Evolutionary conservation across 2,329 filamentous ascomycete species (phyloP), one percentile per base, ranked within the genome.

Genomic region (Mariannaea elegans): DNA sequence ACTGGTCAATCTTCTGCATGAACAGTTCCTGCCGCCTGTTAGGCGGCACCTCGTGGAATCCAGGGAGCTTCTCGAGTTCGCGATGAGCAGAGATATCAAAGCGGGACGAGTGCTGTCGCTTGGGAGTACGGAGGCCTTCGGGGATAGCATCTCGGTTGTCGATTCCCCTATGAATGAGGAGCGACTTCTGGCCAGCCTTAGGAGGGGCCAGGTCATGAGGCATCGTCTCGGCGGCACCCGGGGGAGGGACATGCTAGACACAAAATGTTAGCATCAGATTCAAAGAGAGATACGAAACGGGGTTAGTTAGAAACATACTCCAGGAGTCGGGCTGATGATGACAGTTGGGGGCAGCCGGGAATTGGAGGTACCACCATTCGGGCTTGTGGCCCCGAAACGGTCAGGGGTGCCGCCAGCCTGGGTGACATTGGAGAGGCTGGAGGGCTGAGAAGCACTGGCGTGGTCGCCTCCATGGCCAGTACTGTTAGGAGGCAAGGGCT

Each of bases 1-100:
- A 99, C 77, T 99, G 95, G 72, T 98, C 95, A 70, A 99, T 95
- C 84, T 99, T 99, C 75, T 98, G 94, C 94, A 99, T 97, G 80
- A 99, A 99, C 16, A 99, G 86, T 70, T 98, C 94, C 79, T 97
- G 94, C 63, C 95, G 88, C 64, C 94, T 89, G 75, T 97, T 97
- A 14, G 95, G 95, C 10, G 94, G 91, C 23, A 98, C 95, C 78
- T 99, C 95, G 73, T 99, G 95, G 78, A 99, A 99, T 32, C 95
- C 95, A 1, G 95, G 94, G 21, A 99, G 84, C 80, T 99, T 99
- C 77, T 99, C 95, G 49, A 99, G 84, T 77, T 99, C 95, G 72
- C 95, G 88, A 76, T 98, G 94, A 64, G 96, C 93, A 3, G 95
- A 99, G 66, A 99, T 96, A 76, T 99, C 94, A 76, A 99, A 99